Conservation (phyloP, 352 stramenopile species). For the Pilasporangium apinafurcum region DNA sequence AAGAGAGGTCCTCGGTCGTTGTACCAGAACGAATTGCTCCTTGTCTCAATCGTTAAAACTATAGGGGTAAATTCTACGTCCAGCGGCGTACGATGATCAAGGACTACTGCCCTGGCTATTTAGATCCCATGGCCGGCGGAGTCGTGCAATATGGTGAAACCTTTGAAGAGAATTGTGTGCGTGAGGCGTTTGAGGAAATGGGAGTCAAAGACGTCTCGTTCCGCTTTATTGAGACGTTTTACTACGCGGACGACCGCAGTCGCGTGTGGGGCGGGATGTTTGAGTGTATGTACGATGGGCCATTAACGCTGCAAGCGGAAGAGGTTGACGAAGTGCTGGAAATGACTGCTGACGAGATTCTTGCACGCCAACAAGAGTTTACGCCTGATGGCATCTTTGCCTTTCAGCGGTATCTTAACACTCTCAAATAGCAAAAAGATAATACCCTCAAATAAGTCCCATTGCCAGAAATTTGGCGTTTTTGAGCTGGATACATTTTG, state of each 20-base stretch:
- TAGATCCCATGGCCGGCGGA: conserved; percentile 79
- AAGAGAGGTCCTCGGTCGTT: background rate
- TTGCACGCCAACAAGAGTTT: conserved; percentile 50
- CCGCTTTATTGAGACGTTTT: conserved; percentile 49
- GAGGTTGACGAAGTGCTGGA: conserved; percentile 76
- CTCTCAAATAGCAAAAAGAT: too few species aligned
- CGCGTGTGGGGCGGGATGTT: conserved; percentile 76
- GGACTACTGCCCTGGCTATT: conserved; percentile 82
- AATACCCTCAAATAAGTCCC: too few species aligned
- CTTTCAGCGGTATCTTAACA: conserved; percentile 69
- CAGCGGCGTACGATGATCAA: conserved; percentile 85
- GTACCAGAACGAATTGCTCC: background rate
- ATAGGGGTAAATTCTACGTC: conserved; percentile 77
- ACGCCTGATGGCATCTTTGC: conserved; percentile 78
- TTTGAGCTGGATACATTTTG: too few species aligned
- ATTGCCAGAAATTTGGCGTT: too few species aligned
- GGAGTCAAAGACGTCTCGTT: conserved; percentile 58
- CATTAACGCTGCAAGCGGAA: conserved; percentile 56
- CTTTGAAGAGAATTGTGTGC: conserved; percentile 54
- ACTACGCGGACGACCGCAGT: conserved; percentile 54
- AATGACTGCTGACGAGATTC: conserved; percentile 69
- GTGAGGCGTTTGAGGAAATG: conserved; percentile 84
- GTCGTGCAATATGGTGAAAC: conserved; percentile 76
- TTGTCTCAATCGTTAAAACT: background rate
- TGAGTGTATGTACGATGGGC: conserved; percentile 66